These are phyloP conservation scores for Oenanthe javanica DNA, from an alignment of 140 eudicot species.

Conservation along the genomic window DNA sequence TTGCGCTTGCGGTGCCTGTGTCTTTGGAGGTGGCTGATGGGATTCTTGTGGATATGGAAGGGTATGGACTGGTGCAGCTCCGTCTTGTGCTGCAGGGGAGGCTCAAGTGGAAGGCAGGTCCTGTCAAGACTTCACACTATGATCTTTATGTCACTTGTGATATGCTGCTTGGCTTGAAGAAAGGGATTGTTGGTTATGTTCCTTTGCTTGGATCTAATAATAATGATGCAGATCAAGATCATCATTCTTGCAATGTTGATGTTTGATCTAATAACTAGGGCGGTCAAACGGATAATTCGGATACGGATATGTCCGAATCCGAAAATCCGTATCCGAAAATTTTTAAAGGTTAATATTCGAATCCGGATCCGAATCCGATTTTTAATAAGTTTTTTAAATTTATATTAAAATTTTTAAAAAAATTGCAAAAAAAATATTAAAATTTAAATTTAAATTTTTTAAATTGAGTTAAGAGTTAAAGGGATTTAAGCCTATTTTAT, in stretches of 20 bases:
- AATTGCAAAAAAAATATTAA: too few species aligned
- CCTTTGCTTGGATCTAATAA: slow-evolving; percentile 42
- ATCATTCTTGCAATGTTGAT: slow-evolving; percentile 35
- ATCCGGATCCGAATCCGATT: too few species aligned
- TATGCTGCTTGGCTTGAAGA: slow-evolving; percentile 47
- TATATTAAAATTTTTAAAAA: too few species aligned
- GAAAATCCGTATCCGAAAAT: too few species aligned
- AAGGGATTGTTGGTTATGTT: slow-evolving; percentile 42
- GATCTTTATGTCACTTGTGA: slow-evolving; percentile 56
- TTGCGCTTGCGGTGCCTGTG: slow-evolving; percentile 28
- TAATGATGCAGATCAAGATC: slow-evolving; percentile 7
- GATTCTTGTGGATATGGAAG: slow-evolving; percentile 29
- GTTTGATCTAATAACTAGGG: too few species aligned
- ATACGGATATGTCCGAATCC: too few species aligned
- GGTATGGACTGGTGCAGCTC: slow-evolving; percentile 45
- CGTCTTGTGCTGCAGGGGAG: slow-evolving; percentile 50
- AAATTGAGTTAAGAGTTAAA: too few species aligned
- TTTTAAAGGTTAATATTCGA: too few species aligned
- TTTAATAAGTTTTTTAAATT: too few species aligned
- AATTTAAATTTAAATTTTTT: too few species aligned
- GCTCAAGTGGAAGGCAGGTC: slow-evolving; percentile 44
- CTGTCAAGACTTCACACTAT: slow-evolving; percentile 23
- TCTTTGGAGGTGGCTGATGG: slow-evolving; percentile 37
- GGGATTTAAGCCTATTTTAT: too few species aligned
- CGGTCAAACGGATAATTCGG: too few species aligned